Percentiles rank a stretch among this genome's conserved stretches.
These are phyloP conservation scores for Aspergillus ustus DNA, from an alignment of 2,329 filamentous ascomycete species.

Conservation along the genomic window DNA sequence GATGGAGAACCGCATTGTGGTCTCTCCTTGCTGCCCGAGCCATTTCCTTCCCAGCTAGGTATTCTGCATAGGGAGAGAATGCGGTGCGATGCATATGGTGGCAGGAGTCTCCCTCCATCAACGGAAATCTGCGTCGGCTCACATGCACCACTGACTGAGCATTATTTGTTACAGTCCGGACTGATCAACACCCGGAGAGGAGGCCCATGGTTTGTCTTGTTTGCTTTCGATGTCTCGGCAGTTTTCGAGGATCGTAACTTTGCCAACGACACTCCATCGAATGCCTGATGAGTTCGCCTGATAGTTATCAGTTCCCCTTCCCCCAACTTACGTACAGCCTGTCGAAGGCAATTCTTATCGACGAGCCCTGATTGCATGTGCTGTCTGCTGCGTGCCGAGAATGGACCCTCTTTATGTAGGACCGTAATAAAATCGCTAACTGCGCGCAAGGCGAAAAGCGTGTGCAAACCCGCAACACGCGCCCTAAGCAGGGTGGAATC, in stretches of 20 bases:
- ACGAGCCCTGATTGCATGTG: background rate
- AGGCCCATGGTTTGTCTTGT: background rate
- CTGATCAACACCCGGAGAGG: background rate
- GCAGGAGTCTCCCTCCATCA: background rate
- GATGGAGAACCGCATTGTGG: background rate
- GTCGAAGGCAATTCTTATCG: background rate
- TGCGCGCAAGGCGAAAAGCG: background rate
- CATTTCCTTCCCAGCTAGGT: background rate
- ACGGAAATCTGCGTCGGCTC: background rate
- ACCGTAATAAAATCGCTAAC: background rate
- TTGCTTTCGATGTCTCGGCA: background rate
- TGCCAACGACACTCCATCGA: background rate
- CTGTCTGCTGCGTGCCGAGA: background rate
- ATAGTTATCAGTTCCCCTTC: background rate
- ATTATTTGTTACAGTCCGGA: background rate
- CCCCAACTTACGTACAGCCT: background rate
- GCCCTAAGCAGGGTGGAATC: background rate
- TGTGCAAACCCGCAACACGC: background rate
- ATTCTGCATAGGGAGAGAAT: background rate
- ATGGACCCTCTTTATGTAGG: background rate
- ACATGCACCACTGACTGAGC: background rate
- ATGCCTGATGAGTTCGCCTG: background rate
- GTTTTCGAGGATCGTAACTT: background rate
- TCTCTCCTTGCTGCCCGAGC: conserved; percentile 8
- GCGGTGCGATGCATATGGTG: background rate